Conservation (phyloP, 176 grass and related monocot species). For the Eremochloa ophiuroides region DNA sequence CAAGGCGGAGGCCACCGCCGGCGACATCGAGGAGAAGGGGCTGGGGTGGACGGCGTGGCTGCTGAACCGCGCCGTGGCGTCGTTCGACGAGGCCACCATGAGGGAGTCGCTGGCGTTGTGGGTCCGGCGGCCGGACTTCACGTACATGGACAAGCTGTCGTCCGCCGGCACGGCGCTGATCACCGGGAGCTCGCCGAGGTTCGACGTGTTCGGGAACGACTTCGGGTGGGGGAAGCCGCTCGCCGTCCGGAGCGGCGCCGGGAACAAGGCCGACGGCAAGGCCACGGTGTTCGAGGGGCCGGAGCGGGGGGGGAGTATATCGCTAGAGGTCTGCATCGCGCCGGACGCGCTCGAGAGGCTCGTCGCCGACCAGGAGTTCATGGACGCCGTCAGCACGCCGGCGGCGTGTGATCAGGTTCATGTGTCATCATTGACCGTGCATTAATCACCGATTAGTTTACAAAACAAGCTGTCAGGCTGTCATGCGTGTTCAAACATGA, state of each 20-base stretch:
- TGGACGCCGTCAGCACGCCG: background rate
- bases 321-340: constrained; percentile 13
- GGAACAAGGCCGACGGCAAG: constrained; percentile 41
- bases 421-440: no score
- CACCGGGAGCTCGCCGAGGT: no score
- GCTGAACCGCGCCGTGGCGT: constrained; percentile 32
- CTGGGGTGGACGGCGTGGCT: constrained; percentile 38
- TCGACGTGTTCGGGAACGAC: no score
- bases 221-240: no score
- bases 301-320: background rate
- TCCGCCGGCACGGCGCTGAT: no score
- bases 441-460: background rate
- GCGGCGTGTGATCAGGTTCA: background rate
- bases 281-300: constrained; percentile 25
- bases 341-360: constrained; percentile 7
- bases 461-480: background rate
- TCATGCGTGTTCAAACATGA: background rate
- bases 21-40: constrained; percentile 29
- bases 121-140: constrained; percentile 2
- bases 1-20: background rate
- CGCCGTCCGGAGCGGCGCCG: constrained; percentile 28
- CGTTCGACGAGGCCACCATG: constrained; percentile 14
- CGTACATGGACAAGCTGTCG: background rate
- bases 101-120: background rate
- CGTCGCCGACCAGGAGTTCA: constrained; percentile 23